Conservation (phyloP, 257 asterid species). For the Fraxinus excelsior region DNA sequence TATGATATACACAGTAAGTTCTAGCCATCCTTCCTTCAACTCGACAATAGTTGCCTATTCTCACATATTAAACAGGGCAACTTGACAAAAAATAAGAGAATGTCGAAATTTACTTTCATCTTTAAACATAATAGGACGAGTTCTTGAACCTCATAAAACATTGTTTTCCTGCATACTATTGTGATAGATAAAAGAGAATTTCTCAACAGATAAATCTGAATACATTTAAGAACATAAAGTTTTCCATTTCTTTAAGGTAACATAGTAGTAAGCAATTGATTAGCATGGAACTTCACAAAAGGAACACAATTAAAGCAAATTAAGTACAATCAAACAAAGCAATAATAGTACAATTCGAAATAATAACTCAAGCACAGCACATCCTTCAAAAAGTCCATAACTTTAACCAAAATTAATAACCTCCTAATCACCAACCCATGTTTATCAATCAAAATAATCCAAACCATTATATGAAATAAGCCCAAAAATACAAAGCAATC, state of each 20-base stretch:
- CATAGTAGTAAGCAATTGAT: neutral
- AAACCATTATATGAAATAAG: neutral
- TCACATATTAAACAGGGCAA: neutral
- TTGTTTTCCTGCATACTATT: neutral
- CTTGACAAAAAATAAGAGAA: neutral
- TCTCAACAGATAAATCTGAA: neutral
- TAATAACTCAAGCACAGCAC: neutral
- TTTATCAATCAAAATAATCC: neutral
- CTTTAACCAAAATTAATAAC: neutral
- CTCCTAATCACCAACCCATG: neutral
- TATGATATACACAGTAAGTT: neutral
- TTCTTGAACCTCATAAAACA: neutral
- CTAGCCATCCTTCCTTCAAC: neutral
- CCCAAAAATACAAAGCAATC: slow-evolving; percentile 4
- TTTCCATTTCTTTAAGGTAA: neutral
- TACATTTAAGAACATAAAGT: neutral
- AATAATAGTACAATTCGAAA: neutral
- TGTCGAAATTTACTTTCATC: neutral
- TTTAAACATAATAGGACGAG: neutral
- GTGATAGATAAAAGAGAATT: neutral
- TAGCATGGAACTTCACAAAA: neutral
- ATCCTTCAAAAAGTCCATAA: neutral
- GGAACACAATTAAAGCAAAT: slow-evolving; percentile 2
- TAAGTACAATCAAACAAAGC: neutral
- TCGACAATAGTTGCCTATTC: neutral